phyloP scores from a whole-genome alignment of 176 grass and related monocot genomes.

The Canna indica region DNA sequence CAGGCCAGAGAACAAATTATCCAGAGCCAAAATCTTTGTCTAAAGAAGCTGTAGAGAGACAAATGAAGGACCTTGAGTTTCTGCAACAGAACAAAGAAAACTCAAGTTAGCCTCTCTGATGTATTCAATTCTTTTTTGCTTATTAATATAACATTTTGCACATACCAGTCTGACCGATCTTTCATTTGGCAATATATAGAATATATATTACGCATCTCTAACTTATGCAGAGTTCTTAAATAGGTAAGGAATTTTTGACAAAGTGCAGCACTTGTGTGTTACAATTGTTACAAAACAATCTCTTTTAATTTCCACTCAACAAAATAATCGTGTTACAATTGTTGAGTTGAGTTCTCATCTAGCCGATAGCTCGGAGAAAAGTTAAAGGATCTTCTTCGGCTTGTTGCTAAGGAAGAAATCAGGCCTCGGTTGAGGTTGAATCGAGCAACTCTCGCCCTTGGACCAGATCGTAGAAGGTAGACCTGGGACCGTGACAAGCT shows the following conservation, averaged over 20 bases:
- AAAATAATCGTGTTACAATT: too few species aligned
- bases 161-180: neutral
- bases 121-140: neutral
- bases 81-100: slow-evolving; percentile 53
- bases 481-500: too few species aligned
- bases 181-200: neutral
- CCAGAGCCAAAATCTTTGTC: slow-evolving; percentile 47
- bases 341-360: too few species aligned
- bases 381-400: too few species aligned
- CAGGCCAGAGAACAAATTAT: slow-evolving; percentile 40
- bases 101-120: slow-evolving; percentile 14
- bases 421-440: too few species aligned
- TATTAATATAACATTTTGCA: slow-evolving; percentile 2
- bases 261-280: too few species aligned
- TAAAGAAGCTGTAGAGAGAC: slow-evolving; percentile 51
- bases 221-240: neutral
- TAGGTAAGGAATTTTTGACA: neutral
- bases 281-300: too few species aligned
- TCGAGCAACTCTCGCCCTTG: too few species aligned
- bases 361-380: too few species aligned
- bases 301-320: too few species aligned
- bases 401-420: too few species aligned
- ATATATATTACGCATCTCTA: neutral
- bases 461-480: too few species aligned
- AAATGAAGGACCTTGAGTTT: slow-evolving; percentile 82